These are phyloP conservation scores for Schizosaccharomyces lindneri DNA, from an alignment of 805 yeast species.

Conservation along the genomic window DNA sequence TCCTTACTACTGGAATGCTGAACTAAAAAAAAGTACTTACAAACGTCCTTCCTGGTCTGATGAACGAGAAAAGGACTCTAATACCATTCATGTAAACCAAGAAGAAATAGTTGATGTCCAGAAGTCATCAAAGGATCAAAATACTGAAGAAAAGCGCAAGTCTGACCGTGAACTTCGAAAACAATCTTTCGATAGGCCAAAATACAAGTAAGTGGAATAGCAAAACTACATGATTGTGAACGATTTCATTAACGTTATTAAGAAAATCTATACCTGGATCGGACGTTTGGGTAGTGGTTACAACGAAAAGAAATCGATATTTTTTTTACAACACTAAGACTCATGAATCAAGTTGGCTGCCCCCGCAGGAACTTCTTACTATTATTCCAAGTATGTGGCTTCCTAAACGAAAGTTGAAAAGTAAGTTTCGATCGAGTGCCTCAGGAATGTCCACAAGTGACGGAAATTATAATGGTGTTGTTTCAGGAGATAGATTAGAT, in stretches of 20 bases:
- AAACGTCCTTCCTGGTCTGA: conserved; percentile 13
- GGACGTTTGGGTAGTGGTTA: conserved; percentile 20
- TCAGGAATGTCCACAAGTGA: neutral
- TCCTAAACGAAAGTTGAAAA: neutral
- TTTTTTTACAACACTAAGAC: conserved; percentile 17
- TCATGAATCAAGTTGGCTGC: conserved; percentile 16
- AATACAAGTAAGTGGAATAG: conserved; percentile 3
- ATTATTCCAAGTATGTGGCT: conserved; percentile 10
- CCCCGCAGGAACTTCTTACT: conserved; percentile 13
- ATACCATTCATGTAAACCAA: neutral
- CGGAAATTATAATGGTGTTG: neutral
- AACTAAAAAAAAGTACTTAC: conserved; percentile 19
- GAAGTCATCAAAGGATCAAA: neutral
- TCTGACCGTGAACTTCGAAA: conserved; percentile 3
- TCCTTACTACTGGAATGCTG: conserved; percentile 17
- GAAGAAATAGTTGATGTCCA: neutral
- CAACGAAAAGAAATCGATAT: conserved; percentile 20
- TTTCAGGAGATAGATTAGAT: neutral
- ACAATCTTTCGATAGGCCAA: conserved; percentile 5
- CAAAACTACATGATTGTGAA: conserved; percentile 3
- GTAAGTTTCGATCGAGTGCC: neutral
- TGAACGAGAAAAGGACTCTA: conserved; percentile 7
- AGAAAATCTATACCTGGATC: conserved; percentile 5
- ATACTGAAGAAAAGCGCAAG: neutral
- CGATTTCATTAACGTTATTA: conserved; percentile 6